Evolutionary conservation across 1,284 basidiomycete species (phyloP), one percentile per base, ranked within the genome.

Genomic region (Ganoderma lucidum): DNA sequence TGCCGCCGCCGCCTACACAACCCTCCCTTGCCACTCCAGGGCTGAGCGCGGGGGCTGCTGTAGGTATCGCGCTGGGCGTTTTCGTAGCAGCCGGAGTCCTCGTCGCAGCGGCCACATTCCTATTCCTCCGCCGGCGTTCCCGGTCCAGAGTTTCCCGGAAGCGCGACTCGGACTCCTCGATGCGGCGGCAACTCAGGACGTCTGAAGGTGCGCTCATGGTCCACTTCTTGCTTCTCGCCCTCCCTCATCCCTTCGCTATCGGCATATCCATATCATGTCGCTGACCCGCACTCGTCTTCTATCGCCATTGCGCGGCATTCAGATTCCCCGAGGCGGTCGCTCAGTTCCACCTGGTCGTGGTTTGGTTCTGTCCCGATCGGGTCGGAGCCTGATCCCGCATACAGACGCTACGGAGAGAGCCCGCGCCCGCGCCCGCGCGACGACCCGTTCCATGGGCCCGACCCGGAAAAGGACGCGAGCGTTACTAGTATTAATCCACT

Each of bases 281-380:
- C 42, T 44, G 15, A 44, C 42, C 42, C 42, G 15, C 42, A 5
- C 14, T 19, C 42, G 17, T 17, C 42, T 44, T 44, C 42, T 44
- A 44, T 6, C 42, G 17, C 14, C 2, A 6, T 51, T 17, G 44
- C 5, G 9, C 5, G 53, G 23, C 14, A 19, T 23, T 19, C 9
- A 58, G 35, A 37, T 37, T 0, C 19, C 5, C 35, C 17, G 35
- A 39, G 56, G 19, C 32, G 35, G 19, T 19, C 35, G 10, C 30
- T 39, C 35, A 59, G 35, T 12, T 59, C 35, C 35, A 37, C 35
- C 19, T 59, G 56, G 56, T 59, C 56, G 19, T 59, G 56, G 56
- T 59, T 59, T 12, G 56, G 56, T 6, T 58, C 56, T 9, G 9
- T 58, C 35, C 19, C 56, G 32, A 32, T 39, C 35, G 35, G 6